Evolutionary conservation across 148 eudicot species (phyloP).

Genomic region (Rhododendron williamsianum): DNA sequence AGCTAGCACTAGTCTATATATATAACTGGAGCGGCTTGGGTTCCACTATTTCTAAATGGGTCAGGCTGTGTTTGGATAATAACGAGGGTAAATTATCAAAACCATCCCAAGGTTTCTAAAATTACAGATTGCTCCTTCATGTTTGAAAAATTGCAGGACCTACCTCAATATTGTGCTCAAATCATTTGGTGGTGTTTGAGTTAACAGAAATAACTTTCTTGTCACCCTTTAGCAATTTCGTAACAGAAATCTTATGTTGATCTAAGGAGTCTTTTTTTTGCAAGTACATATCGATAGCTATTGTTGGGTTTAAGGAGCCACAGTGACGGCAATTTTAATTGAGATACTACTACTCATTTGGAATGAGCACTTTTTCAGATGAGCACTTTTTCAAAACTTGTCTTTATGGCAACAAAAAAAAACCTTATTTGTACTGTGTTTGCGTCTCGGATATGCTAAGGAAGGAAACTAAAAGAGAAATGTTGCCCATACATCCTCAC

Average conservation of each 20-base stretch:
- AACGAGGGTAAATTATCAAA: too few relatives aligned
- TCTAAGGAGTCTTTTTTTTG: neutral
- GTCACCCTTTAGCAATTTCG: neutral
- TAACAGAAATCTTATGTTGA: neutral
- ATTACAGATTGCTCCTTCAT: too few relatives aligned
- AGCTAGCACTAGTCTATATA: too few relatives aligned
- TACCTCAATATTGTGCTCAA: neutral
- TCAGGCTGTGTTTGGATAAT: too few relatives aligned
- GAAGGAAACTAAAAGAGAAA: neutral
- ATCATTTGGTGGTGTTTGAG: neutral
- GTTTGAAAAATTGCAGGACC: neutral
- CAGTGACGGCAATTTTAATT: constrained; percentile 66
- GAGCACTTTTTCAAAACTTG: neutral
- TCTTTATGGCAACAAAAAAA: neutral
- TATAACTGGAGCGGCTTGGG: too few relatives aligned
- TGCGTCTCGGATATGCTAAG: too few relatives aligned
- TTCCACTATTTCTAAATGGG: too few relatives aligned
- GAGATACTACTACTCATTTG: constrained; percentile 42
- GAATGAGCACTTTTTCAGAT: too few relatives aligned
- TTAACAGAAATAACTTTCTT: neutral
- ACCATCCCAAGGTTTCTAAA: too few relatives aligned
- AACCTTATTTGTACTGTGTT: neutral
- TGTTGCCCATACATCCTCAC: neutral
- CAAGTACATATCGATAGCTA: constrained; percentile 58
- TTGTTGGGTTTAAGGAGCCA: constrained; percentile 51